Conservation (phyloP, 352 stramenopile species). For the Aphanomyces euteiches region DNA sequence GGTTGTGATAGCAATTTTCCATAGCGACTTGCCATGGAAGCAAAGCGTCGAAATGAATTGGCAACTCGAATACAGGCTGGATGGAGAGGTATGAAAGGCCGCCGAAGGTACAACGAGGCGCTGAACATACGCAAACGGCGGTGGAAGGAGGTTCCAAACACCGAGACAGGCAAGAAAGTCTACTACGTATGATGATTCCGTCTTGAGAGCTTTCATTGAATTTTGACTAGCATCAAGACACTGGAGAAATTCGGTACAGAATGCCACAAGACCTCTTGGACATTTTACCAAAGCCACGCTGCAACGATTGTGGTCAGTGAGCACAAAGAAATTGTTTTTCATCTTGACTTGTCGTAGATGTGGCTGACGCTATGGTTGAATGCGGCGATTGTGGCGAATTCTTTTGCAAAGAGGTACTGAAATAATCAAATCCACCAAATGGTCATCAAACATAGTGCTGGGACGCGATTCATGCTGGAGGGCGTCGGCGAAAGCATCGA, state of each 20-base stretch:
- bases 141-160: conserved; percentile 89
- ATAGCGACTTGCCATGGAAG: conserved; percentile 43
- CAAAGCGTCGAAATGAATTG: conserved; percentile 59
- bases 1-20: conserved; percentile 1
- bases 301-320: conserved; percentile 81
- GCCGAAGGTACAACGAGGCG: conserved; percentile 52
- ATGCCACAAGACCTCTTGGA: conserved; percentile 90
- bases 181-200: conserved; percentile 74
- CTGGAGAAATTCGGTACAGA: conserved; percentile 87
- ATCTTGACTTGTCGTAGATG: conserved; percentile 7
- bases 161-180: conserved; percentile 68
- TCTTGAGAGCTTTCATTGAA: background rate
- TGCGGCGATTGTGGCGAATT: conserved; percentile 87
- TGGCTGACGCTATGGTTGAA: conserved; percentile 57
- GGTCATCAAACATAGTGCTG: conserved; percentile 58
- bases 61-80: conserved; percentile 72
- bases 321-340: too few relatives aligned
- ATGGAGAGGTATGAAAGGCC: conserved; percentile 64
- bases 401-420: conserved; percentile 74
- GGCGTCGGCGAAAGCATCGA: conserved; percentile 64
- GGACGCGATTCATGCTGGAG: conserved; percentile 80
- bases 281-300: conserved; percentile 79
- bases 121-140: conserved; percentile 63
- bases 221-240: conserved; percentile 82
- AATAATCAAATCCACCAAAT: background rate